phyloP scores from a whole-genome alignment of 768 basidiomycete genomes.

The Tulasnella sp. region DNA sequence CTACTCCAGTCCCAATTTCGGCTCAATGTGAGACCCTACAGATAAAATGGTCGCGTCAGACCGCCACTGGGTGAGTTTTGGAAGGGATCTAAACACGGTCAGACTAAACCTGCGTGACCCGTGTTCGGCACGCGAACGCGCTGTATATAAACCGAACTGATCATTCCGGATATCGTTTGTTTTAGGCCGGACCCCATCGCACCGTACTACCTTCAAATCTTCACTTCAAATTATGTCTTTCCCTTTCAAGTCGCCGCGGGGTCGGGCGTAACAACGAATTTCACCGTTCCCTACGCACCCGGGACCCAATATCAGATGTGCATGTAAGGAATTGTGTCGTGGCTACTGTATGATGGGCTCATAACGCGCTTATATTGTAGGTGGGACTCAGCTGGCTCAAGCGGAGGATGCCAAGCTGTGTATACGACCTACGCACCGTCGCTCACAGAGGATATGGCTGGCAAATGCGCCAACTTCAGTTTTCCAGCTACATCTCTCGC shows the following conservation, averaged over 20 bases:
- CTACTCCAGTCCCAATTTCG: slow-evolving; percentile 32
- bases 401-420: slow-evolving; percentile 30
- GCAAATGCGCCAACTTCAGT: slow-evolving; percentile 21
- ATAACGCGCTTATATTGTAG: background rate
- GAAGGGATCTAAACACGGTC: background rate
- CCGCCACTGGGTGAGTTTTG: slow-evolving; percentile 33
- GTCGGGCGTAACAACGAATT: slow-evolving; percentile 21
- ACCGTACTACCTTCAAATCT: slow-evolving; percentile 26
- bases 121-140: background rate
- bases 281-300: slow-evolving; percentile 31
- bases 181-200: slow-evolving; percentile 30
- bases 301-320: slow-evolving; percentile 33
- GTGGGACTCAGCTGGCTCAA: slow-evolving; percentile 29
- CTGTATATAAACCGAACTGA: background rate
- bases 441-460: background rate
- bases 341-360: too few species aligned
- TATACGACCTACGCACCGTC: slow-evolving; percentile 25
- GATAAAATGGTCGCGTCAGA: slow-evolving; percentile 26
- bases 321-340: slow-evolving; percentile 8
- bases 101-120: background rate
- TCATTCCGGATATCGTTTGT: background rate
- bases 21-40: slow-evolving; percentile 31
- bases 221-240: slow-evolving; percentile 26
- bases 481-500: slow-evolving; percentile 14
- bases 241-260: slow-evolving; percentile 23